These are phyloP conservation scores for Pyrenophora tritici-repentis DNA, from an alignment of 2,329 filamentous ascomycete genomes.

Conservation along the genomic window DNA sequence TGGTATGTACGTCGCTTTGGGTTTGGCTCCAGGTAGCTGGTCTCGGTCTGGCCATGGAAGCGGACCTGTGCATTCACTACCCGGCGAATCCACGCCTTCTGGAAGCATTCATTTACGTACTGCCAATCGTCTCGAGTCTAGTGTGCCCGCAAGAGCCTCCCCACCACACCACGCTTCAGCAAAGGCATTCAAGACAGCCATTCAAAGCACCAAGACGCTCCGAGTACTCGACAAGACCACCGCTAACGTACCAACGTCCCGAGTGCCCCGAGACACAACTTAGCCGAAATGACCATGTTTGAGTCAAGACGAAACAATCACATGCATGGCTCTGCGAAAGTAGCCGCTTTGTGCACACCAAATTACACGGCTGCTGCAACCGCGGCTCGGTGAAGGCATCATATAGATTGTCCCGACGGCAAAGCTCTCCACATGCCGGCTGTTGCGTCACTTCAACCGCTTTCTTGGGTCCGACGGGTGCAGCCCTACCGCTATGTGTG, in stretches of 20 bases:
- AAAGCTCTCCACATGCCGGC: conserved; percentile 12
- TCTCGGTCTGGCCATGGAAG: conserved; percentile 7
- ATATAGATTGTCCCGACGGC: conserved; percentile 15
- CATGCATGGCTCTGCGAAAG: conserved; percentile 12
- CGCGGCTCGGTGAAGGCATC: conserved; percentile 1
- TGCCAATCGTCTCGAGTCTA: conserved; percentile 29
- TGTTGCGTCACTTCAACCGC: conserved; percentile 21
- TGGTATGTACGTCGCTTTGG: conserved; percentile 9
- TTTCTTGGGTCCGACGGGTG: conserved; percentile 12
- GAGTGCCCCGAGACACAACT: conserved; percentile 9
- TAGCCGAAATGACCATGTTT: conserved; percentile 12
- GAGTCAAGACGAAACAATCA: conserved; percentile 15
- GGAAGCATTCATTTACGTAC: conserved; percentile 37
- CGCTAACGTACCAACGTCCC: neutral
- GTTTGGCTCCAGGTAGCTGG: conserved; percentile 7
- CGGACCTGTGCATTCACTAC: conserved; percentile 1
- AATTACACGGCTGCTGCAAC: conserved; percentile 9
- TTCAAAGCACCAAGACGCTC: conserved; percentile 1
- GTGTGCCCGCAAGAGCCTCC: conserved; percentile 3
- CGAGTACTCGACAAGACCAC: conserved; percentile 2
- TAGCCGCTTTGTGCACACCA: neutral
- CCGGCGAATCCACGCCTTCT: conserved; percentile 28
- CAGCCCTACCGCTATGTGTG: conserved; percentile 18
- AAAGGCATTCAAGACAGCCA: conserved; percentile 7
- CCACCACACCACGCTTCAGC: conserved; percentile 11